A percentile compares a stretch with the other conserved stretches of the same genome.
These are phyloP conservation scores for Russula griseocarnosa DNA, from an alignment of 768 basidiomycete genomes.

Conservation along the genomic window DNA sequence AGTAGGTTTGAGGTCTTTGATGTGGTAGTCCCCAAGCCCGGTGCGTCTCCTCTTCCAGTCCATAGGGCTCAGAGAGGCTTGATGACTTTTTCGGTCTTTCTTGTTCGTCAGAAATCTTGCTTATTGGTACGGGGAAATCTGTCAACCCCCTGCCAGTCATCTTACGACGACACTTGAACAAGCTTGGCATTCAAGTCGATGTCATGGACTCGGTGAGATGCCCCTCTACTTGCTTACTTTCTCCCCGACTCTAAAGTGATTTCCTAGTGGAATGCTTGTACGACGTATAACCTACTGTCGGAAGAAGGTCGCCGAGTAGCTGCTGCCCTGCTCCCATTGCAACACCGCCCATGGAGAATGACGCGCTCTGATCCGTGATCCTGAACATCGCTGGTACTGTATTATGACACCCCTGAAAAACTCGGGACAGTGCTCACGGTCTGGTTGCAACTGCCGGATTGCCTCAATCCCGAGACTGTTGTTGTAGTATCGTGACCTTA, in stretches of 20 bases:
- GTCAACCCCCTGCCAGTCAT: constrained; percentile 65
- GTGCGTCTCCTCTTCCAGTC: constrained; percentile 42
- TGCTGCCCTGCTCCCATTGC: constrained; percentile 77
- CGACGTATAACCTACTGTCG: constrained; percentile 88
- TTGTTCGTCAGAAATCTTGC: constrained; percentile 64
- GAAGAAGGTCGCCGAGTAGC: constrained; percentile 94
- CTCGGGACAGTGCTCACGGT: neutral
- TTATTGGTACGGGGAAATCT: constrained; percentile 81
- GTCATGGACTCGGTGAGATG: constrained; percentile 73
- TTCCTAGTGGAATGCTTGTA: constrained; percentile 80
- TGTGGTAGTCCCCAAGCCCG: constrained; percentile 77
- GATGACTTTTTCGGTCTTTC: neutral
- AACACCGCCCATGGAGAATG: constrained; percentile 50
- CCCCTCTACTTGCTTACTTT: neutral
- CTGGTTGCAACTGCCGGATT: too few relatives aligned
- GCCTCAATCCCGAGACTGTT: neutral
- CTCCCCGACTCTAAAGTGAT: neutral
- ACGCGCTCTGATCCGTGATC: neutral
- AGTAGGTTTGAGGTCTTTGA: constrained; percentile 82
- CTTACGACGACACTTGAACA: constrained; percentile 62
- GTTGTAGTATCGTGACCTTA: neutral
- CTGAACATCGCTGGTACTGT: neutral
- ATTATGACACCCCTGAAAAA: neutral
- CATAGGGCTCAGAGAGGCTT: neutral
- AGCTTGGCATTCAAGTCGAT: constrained; percentile 82